Base-by-base conservation (phyloP, 1,284 basidiomycete species). In the Apiotrichum domesticum region DNA sequence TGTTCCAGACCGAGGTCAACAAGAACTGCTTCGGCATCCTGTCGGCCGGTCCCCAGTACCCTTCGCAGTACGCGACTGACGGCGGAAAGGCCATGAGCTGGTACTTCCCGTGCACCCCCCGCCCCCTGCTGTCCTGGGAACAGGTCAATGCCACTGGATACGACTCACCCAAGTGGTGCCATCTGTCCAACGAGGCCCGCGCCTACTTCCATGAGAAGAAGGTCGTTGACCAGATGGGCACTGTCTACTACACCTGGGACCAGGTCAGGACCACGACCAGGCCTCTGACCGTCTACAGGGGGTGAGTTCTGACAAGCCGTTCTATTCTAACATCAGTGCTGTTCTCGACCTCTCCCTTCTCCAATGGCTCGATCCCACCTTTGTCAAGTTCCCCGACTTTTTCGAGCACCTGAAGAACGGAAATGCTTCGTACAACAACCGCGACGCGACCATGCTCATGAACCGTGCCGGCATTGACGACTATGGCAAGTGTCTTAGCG, bases 41-140 rank as follows among this genome's bases (percentile, higher is more conserved):
- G 68, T 87, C 83, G 11, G 42, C 56, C 2, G 84, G 85, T 57
- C 82, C 88, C 10, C 67, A 78, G 34, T 83, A 82, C 46, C 87
- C 87, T 6, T 13, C 32, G n/a, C 91, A 94, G 66, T 79, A 81
- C 7, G 57, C 63, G 45, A 21, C 21, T 21, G 21, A 21, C 21
- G 80, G 83, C 43, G 80, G 69, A 14, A 82, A 82, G 42, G 80
- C 80, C 35, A 73, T 81, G 61, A 75, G 68, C 0, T 96, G 90
- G 88, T 97, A 97, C 77, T 97, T 98, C 77, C 91, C 94, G 3
- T 98, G 96, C 81, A 95, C 95, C 69, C 76, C 94, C 47, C 87
- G 83, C 77, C 82, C 84, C 63, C 91, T 92, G 72, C 82, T 82
- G 61, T 87, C 86, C 42, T 85, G 80, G 3, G 79, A 77, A 1